Percentiles rank a stretch among this genome's conserved stretches.
These are phyloP conservation scores for Gryganskiella cystojenkinii DNA, from an alignment of 192 early-diverging fungal genomes.

Conservation along the genomic window DNA sequence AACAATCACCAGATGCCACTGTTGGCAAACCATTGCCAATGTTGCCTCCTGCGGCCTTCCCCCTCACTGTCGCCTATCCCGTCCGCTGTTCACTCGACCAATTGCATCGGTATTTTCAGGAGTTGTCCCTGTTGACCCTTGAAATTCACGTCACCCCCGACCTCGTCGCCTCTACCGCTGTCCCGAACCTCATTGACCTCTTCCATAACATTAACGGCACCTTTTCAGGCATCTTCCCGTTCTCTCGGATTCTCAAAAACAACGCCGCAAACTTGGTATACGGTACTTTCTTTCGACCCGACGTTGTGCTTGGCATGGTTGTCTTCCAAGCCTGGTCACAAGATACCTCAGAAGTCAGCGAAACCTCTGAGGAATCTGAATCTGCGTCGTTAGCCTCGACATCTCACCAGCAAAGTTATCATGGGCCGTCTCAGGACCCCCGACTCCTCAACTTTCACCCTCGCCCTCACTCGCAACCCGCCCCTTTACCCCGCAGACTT, in stretches of 20 bases:
- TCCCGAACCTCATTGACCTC: conserved; percentile 32
- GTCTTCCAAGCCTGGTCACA: conserved; percentile 48
- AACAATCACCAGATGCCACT: neutral
- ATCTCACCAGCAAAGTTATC: conserved; percentile 14
- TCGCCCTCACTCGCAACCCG: too few species aligned
- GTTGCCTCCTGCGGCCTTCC: conserved; percentile 33
- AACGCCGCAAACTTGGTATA: conserved; percentile 1
- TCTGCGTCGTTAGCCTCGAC: conserved; percentile 3
- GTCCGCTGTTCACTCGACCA: conserved; percentile 41
- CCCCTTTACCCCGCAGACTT: too few species aligned
- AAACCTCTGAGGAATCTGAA: conserved; percentile 36
- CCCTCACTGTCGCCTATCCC: conserved; percentile 42
- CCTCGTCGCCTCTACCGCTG: conserved; percentile 18
- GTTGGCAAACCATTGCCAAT: conserved; percentile 31
- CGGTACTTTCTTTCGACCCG: conserved; percentile 9
- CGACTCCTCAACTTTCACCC: too few species aligned
- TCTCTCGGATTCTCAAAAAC: conserved; percentile 23
- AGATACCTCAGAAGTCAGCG: conserved; percentile 38
- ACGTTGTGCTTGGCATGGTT: conserved; percentile 26
- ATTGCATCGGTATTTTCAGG: conserved; percentile 31
- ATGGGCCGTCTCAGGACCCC: neutral
- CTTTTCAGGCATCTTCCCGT: conserved; percentile 43
- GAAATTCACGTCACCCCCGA: conserved; percentile 40
- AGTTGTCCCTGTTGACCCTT: conserved; percentile 27
- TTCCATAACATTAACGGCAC: conserved; percentile 38